phyloP scores from a whole-genome alignment of 1,284 basidiomycete species.

The Exobasidium cylindrosporum region DNA sequence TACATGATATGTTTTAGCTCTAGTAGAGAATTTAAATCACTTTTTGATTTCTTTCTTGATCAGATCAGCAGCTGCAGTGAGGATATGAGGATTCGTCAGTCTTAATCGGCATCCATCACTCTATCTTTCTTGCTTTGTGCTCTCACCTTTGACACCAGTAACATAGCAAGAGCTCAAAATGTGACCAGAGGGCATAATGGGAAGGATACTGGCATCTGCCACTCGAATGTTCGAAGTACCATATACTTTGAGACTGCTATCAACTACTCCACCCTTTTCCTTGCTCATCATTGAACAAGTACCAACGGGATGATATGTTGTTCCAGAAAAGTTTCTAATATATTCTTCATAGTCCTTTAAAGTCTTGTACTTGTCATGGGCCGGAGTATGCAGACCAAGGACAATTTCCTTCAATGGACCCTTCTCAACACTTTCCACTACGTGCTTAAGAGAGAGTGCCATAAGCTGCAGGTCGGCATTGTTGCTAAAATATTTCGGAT shows the following conservation, averaged over 20 bases:
- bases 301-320: constrained; percentile 61
- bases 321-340: constrained; percentile 50
- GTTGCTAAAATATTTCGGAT: constrained; percentile 14
- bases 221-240: constrained; percentile 44
- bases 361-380: constrained; percentile 63
- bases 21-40: too few species aligned
- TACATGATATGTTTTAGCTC: too few species aligned
- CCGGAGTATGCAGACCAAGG: constrained; percentile 49
- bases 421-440: constrained; percentile 24
- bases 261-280: constrained; percentile 62
- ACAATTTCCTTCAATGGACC: constrained; percentile 4
- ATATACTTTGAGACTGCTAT: constrained; percentile 53
- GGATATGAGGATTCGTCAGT: background rate
- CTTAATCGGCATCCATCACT: background rate
- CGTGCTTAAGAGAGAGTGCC: constrained; percentile 15
- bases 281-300: constrained; percentile 66
- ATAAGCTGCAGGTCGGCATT: constrained; percentile 43
- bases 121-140: background rate
- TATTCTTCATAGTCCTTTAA: constrained; percentile 60
- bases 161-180: constrained; percentile 3
- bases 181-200: constrained; percentile 22
- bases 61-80: background rate
- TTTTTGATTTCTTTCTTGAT: background rate
- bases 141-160: background rate
- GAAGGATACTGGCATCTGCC: constrained; percentile 41